Percentiles rank a stretch among this genome's conserved stretches.
These are phyloP conservation scores for Penicillium sp. DNA, from an alignment of 2,329 filamentous ascomycete species.

Conservation along the genomic window DNA sequence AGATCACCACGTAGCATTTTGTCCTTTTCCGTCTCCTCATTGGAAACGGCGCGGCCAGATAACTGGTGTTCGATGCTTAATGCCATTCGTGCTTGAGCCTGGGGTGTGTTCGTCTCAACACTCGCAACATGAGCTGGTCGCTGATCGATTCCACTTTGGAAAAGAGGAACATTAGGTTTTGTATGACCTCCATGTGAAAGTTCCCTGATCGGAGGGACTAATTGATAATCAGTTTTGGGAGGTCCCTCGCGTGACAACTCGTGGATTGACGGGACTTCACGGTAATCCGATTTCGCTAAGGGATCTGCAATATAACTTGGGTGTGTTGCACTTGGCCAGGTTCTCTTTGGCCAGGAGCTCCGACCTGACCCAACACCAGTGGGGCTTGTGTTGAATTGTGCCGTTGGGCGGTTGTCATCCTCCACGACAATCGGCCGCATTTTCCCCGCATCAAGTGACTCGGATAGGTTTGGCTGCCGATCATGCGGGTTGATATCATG, in stretches of 20 bases:
- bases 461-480: constrained; percentile 38
- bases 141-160: constrained; percentile 43
- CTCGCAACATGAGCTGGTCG: constrained; percentile 39
- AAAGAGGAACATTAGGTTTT: constrained; percentile 43
- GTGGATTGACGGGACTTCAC: constrained; percentile 47
- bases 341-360: constrained; percentile 47
- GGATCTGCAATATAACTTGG: constrained; percentile 44
- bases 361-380: constrained; percentile 39
- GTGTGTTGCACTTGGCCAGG: constrained; percentile 44
- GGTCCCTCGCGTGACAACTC: constrained; percentile 45
- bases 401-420: constrained; percentile 44
- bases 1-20: constrained; percentile 82
- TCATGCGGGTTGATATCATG: constrained; percentile 48
- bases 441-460: constrained; percentile 52
- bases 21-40: constrained; percentile 73
- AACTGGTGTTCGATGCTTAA: constrained; percentile 48
- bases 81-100: constrained; percentile 50
- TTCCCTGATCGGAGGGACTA: constrained; percentile 48
- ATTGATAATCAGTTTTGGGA: constrained; percentile 46
- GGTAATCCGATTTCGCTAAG: constrained; percentile 44
- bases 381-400: constrained; percentile 49
- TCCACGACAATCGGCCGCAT: constrained; percentile 53
- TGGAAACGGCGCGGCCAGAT: constrained; percentile 46
- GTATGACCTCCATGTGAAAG: constrained; percentile 41
- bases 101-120: constrained; percentile 47